Percentiles rank a stretch among this genome's conserved stretches.
These are phyloP conservation scores for Globisporangium solare DNA, from an alignment of 352 stramenopile species.

Conservation along the genomic window DNA sequence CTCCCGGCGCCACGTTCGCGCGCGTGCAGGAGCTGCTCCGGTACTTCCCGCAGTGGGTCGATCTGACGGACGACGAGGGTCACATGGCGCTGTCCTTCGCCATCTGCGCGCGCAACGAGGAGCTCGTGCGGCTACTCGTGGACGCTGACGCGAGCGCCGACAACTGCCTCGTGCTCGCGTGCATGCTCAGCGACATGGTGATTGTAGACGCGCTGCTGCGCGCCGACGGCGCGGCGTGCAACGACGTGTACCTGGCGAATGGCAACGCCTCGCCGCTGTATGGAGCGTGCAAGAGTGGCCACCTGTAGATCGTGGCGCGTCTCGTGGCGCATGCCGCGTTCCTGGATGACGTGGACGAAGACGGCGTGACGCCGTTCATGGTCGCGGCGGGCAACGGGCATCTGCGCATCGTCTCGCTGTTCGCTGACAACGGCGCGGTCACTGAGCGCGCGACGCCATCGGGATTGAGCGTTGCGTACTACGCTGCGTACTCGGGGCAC, in stretches of 20 bases:
- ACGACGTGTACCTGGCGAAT: background rate
- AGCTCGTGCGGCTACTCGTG: conserved; percentile 6
- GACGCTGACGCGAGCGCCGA: conserved; percentile 6
- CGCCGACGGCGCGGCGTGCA: background rate
- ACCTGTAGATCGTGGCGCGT: conserved; percentile 10
- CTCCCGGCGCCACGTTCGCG: conserved; percentile 1
- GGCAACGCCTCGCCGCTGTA: conserved; percentile 7
- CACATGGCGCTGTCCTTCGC: conserved; percentile 9
- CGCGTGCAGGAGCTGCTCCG: conserved; percentile 7
- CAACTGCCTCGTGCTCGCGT: conserved; percentile 9
- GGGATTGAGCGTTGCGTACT: conserved; percentile 9
- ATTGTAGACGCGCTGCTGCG: conserved; percentile 4
- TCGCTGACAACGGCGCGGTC: background rate
- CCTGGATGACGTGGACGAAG: conserved; percentile 9
- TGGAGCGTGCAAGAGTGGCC: conserved; percentile 10
- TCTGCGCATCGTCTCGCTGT: conserved; percentile 6
- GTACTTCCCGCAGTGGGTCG: conserved; percentile 2
- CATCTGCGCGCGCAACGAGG: conserved; percentile 1
- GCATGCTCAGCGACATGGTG: conserved; percentile 5
- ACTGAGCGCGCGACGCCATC: conserved; percentile 7
- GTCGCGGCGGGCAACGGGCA: conserved; percentile 4
- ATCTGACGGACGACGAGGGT: conserved; percentile 1
- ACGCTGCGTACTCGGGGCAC: conserved; percentile 5
- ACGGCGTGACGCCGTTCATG: conserved; percentile 11
- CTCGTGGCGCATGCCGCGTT: conserved; percentile 5